Conservation (phyloP, 352 stramenopile species). For the Phytophthora brassicae region DNA sequence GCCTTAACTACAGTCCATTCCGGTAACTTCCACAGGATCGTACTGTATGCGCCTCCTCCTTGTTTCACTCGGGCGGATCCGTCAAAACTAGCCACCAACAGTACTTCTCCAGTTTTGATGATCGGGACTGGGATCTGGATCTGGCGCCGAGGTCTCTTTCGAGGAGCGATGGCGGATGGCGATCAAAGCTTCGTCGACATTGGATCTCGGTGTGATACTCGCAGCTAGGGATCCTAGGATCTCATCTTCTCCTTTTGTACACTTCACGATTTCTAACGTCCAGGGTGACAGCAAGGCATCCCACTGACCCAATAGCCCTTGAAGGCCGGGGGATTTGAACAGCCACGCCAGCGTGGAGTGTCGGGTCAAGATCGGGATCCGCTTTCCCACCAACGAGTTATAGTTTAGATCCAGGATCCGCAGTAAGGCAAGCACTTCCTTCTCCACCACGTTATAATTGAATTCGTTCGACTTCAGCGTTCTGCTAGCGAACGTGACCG, state of each 20-base stretch:
- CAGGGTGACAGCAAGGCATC: not conserved
- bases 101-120: not conserved
- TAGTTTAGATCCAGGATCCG: slow-evolving; percentile 3
- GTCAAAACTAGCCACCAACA: not conserved
- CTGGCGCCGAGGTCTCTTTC: not conserved
- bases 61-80: too few species aligned
- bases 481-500: not conserved
- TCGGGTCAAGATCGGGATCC: not conserved
- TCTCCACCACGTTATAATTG: slow-evolving; percentile 4
- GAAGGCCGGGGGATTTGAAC: not conserved
- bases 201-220: not conserved
- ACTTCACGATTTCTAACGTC: not conserved
- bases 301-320: not conserved
- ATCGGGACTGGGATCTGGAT: not conserved
- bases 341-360: slow-evolving; percentile 5
- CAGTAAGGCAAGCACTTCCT: slow-evolving; percentile 8
- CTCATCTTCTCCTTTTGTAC: not conserved
- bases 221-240: not conserved
- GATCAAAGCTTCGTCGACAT: not conserved
- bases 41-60: too few species aligned
- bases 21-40: too few species aligned
- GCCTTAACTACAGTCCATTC: not conserved
- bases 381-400: not conserved
- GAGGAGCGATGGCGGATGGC: not conserved
- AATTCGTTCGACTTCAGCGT: slow-evolving; percentile 6